These are phyloP conservation scores for Colletotrichum sidae DNA, from an alignment of 2,329 filamentous ascomycete species.

Conservation along the genomic window DNA sequence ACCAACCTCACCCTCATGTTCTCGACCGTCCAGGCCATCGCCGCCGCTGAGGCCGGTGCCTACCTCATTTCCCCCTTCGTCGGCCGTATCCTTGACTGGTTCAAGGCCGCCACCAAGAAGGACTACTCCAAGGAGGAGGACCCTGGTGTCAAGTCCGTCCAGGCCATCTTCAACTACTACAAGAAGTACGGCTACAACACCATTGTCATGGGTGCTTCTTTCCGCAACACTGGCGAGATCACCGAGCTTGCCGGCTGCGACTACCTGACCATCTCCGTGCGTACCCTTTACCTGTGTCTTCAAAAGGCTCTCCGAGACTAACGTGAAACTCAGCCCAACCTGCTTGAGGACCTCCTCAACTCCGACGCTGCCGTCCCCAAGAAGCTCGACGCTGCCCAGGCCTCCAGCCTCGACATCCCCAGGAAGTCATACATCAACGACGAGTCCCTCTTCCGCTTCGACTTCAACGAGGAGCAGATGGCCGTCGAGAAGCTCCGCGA, in stretches of 20 bases:
- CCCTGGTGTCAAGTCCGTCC: slow-evolving; percentile 94
- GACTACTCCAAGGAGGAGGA: slow-evolving; percentile 91
- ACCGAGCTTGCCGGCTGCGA: slow-evolving; percentile 98
- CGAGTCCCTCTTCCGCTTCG: slow-evolving; percentile 94
- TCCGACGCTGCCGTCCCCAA: slow-evolving; percentile 83
- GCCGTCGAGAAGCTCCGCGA: slow-evolving; percentile 98
- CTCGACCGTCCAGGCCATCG: slow-evolving; percentile 93
- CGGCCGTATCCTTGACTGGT: slow-evolving; percentile 99
- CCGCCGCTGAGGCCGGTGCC: slow-evolving; percentile 91
- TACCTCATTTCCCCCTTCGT: slow-evolving; percentile 99
- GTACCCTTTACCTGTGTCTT: slow-evolving; percentile 47
- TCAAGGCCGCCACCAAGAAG: slow-evolving; percentile 96
- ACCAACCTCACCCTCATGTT: slow-evolving; percentile 99
- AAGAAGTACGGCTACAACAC: slow-evolving; percentile 99
- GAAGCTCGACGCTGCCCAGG: slow-evolving; percentile 85
- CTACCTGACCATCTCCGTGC: slow-evolving; percentile 96
- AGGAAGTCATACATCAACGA: slow-evolving; percentile 93
- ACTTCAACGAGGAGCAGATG: slow-evolving; percentile 99
- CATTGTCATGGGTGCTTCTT: slow-evolving; percentile 99
- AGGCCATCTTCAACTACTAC: slow-evolving; percentile 99
- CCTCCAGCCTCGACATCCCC: slow-evolving; percentile 77
- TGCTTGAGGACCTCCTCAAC: slow-evolving; percentile 94
- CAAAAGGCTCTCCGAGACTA: not conserved
- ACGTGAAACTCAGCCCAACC: slow-evolving; percentile 73
- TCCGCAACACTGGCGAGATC: slow-evolving; percentile 96